A percentile compares a stretch with the other conserved stretches of the same genome.
phyloP scores from a whole-genome alignment of 345 rosid genomes.

The Hirschfeldia incana region DNA sequence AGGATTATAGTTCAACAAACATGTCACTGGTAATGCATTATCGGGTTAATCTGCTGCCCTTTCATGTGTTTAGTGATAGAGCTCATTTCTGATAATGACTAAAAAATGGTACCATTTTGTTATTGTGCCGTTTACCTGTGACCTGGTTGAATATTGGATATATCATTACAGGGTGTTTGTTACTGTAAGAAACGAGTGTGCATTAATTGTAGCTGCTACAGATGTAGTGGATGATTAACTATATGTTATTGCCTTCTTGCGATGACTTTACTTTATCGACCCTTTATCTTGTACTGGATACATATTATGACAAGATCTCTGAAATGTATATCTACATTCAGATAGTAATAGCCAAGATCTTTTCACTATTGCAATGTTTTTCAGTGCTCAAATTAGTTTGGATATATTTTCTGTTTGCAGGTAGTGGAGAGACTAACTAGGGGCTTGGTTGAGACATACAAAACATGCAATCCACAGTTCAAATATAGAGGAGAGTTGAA shows the following conservation, averaged over 20 bases:
- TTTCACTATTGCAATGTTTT: constrained; percentile 10
- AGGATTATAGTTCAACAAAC: neutral
- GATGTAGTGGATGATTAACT: constrained; percentile 1
- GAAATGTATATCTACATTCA: constrained; percentile 14
- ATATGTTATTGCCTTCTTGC: constrained; percentile 8
- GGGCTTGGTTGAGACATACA: constrained; percentile 88
- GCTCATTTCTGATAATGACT: neutral
- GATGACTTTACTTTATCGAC: neutral
- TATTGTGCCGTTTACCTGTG: constrained; percentile 5
- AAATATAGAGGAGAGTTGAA: constrained; percentile 89
- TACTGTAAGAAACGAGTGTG: neutral
- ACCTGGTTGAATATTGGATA: constrained; percentile 6
- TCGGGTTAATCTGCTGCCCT: neutral
- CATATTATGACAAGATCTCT: no score
- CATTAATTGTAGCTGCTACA: constrained; percentile 10
- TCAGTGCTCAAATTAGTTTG: constrained; percentile 16
- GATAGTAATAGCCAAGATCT: neutral
- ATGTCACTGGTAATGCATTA: neutral
- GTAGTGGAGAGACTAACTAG: constrained; percentile 80
- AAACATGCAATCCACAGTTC: constrained; percentile 82
- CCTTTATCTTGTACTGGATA: neutral
- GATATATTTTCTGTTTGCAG: constrained; percentile 50
- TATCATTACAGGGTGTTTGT: neutral
- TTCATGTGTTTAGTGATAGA: constrained; percentile 10
- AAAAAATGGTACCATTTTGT: neutral